Evolutionary conservation across 768 basidiomycete species (phyloP), one percentile per base, ranked within the genome.

Genomic region (Chalciporus piperatus): DNA sequence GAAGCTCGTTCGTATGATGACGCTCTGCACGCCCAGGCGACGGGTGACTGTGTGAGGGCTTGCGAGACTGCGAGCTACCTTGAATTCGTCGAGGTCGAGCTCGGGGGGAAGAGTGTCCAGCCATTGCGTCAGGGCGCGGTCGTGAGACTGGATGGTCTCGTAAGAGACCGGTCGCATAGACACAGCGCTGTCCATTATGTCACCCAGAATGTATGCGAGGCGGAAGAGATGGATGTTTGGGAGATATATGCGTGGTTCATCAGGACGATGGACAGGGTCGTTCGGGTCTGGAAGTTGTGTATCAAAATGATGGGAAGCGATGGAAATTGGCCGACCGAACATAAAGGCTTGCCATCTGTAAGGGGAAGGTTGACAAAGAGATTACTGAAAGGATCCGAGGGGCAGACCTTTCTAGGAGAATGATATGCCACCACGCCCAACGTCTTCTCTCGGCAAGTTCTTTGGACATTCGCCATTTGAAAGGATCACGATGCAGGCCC

Each of bases 401-500:
- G n/a, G 61, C 80, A 32, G 47, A 87, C 88, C 89, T 76, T 72
- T 92, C 90, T 28, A 91, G 75, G 47, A 89, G 73, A 33, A 92
- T 70, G 54, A 89, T 88, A 68, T 92, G 88, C 90, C 90, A 92
- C 90, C 90, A 92, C 7, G 88, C 87, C 90, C 90, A 92, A 48
- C 90, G 75, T 45, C 91, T 75, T 51, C 90, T 78, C 65, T 92
- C 90, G 32, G 87, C 84, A 10, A 83, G 70, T 52, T 83, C 83
- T 51, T 77, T 76, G 45, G 77, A 80, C 76, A 89, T 84, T 54
- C 79, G 78, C 78, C 83, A 89, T 64, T 84, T 83, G 40, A 80
- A 83, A n/a, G 90, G 90, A 69, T 92, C 91, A 17, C 91, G 82
- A 69, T 92, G 90, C 8, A 92, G 71, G 10, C 91, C 91, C 83